Base-by-base conservation (phyloP, 352 stramenopile genomes). In the Globisporangium camurandrum region DNA sequence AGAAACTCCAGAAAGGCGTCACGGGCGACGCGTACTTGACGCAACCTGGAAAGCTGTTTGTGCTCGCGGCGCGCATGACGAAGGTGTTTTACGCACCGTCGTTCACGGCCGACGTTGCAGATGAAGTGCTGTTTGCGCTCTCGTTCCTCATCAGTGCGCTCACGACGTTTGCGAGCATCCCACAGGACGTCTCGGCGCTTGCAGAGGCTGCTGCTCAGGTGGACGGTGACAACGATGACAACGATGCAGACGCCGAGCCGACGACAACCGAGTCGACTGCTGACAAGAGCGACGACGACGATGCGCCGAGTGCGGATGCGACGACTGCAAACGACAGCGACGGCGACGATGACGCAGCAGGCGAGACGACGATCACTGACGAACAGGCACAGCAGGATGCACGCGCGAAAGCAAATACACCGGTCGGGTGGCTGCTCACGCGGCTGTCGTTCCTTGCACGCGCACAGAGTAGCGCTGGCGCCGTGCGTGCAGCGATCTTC, bases 361-460 rank as follows among this genome's bases (percentile, higher is more conserved):
- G 5, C 30, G 59, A 34, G 46, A 49, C 64, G 20, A 64, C 54
- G 11, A 53, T 43, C 24, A 62, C 64, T 2, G 54, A 69, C n/a
- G 62, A 69, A 30, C 51, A 82, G 41, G 56, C 71, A 9, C 60
- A 69, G 33, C 50, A 71, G 19, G 71, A 86, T 20, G 66, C 73
- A 38, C 62, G 66, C 44, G 53, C 49, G 0, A 76, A 84, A 53
- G 66, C 67, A 14, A 76, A 72, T 50, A 90, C 78, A 4, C 79
- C 79, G 1, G 65, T 92, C 9, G 74, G 75, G 20, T 96, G 84
- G 84, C 51, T 95, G 28, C 76, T 95, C 23, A 92, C 79, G 10
- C 83, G 83, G 7, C 53, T 96, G 10, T 95, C 84, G 30, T 95
- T 81, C 56, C 58, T 91, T 14, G 75, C 75, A 1, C 83, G 86